These are phyloP conservation scores for Hyphopichia pseudoburtonii DNA, from an alignment of 1,139 yeast genomes.

Conservation along the genomic window DNA sequence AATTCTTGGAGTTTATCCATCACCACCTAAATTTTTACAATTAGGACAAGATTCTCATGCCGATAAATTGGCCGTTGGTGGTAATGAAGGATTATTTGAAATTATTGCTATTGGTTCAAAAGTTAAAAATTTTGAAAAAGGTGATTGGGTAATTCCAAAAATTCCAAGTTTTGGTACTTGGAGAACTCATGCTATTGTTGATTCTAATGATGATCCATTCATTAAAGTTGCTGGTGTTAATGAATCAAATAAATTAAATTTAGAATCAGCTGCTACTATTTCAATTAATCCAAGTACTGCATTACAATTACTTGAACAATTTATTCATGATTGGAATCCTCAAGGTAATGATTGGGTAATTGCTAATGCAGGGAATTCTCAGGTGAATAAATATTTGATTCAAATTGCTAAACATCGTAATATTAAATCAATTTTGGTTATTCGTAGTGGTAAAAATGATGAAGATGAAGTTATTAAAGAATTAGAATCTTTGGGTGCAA, in stretches of 20 bases:
- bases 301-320: slow-evolving; percentile 28
- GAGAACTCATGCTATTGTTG: slow-evolving; percentile 29
- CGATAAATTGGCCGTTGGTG: slow-evolving; percentile 67
- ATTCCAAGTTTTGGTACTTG: slow-evolving; percentile 36
- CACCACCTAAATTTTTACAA: slow-evolving; percentile 60
- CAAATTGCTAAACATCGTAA: slow-evolving; percentile 26
- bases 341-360: slow-evolving; percentile 32
- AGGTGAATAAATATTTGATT: slow-evolving; percentile 29
- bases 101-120: slow-evolving; percentile 24
- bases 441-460: slow-evolving; percentile 32
- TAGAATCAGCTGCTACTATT: slow-evolving; percentile 34
- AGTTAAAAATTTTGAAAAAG: slow-evolving; percentile 19
- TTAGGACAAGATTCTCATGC: slow-evolving; percentile 19
- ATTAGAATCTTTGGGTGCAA: slow-evolving; percentile 26
- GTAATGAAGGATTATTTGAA: slow-evolving; percentile 48
- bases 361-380: slow-evolving; percentile 37
- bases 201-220: slow-evolving; percentile 19
- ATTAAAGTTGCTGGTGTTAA: slow-evolving; percentile 17
- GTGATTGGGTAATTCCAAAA: slow-evolving; percentile 34
- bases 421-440: slow-evolving; percentile 28
- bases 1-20: slow-evolving; percentile 90
- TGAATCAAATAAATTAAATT: slow-evolving; percentile 11
- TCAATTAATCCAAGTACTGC: slow-evolving; percentile 38
- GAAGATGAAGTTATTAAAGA: slow-evolving; percentile 19
- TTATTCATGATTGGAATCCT: slow-evolving; percentile 25